Percentiles rank a stretch among this genome's conserved stretches.
phyloP scores from a whole-genome alignment of 306 rosid genomes.

The Cercis canadensis region DNA sequence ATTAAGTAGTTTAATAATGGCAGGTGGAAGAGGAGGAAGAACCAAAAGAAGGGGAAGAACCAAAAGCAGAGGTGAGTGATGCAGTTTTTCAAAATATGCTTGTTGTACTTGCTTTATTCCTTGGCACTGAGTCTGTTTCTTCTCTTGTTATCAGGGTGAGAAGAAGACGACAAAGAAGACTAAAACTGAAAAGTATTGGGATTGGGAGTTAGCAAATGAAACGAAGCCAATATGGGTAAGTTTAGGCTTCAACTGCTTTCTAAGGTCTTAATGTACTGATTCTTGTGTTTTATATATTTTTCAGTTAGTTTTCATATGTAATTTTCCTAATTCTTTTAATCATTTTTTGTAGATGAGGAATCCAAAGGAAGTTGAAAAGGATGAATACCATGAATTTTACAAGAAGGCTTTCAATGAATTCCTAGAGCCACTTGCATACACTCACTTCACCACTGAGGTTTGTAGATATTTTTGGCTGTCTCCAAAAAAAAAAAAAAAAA shows the following conservation, averaged over 20 bases:
- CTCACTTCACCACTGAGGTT: conserved; percentile 99
- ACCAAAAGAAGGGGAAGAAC: conserved; percentile 93
- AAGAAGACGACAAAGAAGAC: conserved; percentile 71
- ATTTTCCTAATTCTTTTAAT: conserved; percentile 6
- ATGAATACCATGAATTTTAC: conserved; percentile 91
- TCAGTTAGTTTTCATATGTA: conserved; percentile 21
- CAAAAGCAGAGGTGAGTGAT: conserved; percentile 68
- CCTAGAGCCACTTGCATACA: conserved; percentile 83
- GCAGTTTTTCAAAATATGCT: conserved; percentile 13
- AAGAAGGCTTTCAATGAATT: conserved; percentile 88
- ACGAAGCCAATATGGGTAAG: conserved; percentile 99
- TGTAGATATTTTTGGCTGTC: conserved; percentile 14
- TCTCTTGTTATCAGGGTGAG: conserved; percentile 65
- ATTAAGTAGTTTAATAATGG: conserved; percentile 30
- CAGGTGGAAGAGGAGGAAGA: conserved; percentile 99
- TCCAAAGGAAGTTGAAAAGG: conserved; percentile 84
- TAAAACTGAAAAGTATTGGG: conserved; percentile 96
- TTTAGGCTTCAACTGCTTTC: conserved; percentile 35
- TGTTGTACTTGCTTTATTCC: conserved; percentile 12
- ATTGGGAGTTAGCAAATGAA: conserved; percentile 95
- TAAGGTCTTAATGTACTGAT: background rate
- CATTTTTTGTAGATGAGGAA: conserved; percentile 72
- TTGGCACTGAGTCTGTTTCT: conserved; percentile 20
- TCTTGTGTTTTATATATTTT: conserved; percentile 2
- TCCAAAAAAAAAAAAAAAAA: fast-evolving